A percentile compares a stretch with the other conserved stretches of the same genome.
Evolutionary conservation across 2,329 filamentous ascomycete genomes (phyloP).

Genomic region (Tolypocladium ovalisporum): DNA sequence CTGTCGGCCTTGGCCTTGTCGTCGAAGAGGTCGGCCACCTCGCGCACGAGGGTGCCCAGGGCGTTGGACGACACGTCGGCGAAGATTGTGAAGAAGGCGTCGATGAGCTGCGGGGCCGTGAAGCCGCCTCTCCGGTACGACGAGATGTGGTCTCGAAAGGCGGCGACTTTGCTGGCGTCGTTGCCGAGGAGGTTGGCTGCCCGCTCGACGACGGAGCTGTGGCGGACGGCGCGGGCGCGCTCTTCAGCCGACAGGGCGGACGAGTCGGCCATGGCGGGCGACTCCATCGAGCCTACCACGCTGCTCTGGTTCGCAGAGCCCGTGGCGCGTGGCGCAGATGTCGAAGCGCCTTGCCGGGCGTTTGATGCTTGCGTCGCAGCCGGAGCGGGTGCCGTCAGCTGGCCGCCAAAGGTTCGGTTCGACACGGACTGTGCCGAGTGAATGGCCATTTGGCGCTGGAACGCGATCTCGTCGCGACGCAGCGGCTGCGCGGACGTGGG

Average conservation of each 20-base stretch:
- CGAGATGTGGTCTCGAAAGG: constrained; percentile 73
- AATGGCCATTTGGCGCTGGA: constrained; percentile 84
- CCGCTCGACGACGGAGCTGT: constrained; percentile 76
- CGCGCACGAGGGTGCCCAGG: constrained; percentile 79
- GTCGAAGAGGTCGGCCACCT: constrained; percentile 88
- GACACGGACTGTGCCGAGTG: constrained; percentile 76
- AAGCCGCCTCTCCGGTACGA: constrained; percentile 61
- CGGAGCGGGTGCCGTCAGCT: constrained; percentile 45
- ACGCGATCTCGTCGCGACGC: constrained; percentile 78
- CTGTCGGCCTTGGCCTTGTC: constrained; percentile 62
- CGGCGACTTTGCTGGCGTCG: constrained; percentile 59
- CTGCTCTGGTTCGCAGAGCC: not conserved
- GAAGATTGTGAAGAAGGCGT: constrained; percentile 80
- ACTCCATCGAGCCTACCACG: constrained; percentile 5
- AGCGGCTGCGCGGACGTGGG: constrained; percentile 69
- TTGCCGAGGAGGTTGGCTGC: constrained; percentile 72
- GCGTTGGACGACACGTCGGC: constrained; percentile 66
- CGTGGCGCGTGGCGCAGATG: not conserved
- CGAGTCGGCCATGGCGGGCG: constrained; percentile 38
- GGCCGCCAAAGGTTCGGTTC: constrained; percentile 73
- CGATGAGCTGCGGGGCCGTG: constrained; percentile 66
- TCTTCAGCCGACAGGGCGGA: constrained; percentile 60
- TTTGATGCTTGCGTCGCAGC: constrained; percentile 4
- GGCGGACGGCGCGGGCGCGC: constrained; percentile 67
- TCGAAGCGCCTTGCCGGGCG: constrained; percentile 6